Evolutionary conservation across 352 stramenopile genomes (phyloP).

Genomic region (Stramenopiles sp.): DNA sequence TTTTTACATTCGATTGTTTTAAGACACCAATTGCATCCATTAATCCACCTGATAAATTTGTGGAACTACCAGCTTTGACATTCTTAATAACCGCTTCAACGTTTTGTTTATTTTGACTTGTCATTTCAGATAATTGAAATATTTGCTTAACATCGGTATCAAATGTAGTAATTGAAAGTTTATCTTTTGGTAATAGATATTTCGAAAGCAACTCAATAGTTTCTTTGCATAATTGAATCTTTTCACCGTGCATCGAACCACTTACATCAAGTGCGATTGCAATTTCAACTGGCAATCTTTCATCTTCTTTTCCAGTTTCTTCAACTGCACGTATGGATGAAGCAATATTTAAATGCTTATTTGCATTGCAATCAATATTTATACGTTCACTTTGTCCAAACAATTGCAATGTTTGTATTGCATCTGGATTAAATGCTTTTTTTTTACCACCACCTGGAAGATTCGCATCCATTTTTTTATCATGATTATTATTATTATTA

Average conservation of each 20-base stretch:
- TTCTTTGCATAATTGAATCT: conserved; percentile 35
- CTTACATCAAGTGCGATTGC: conserved; percentile 32
- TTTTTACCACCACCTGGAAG: no score
- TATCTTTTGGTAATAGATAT: conserved; percentile 27
- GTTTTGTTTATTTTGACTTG: conserved; percentile 19
- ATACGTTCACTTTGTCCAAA: no score
- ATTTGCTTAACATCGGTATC: conserved; percentile 26
- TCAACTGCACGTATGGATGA: no score
- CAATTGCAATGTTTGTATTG: no score
- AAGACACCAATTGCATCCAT: conserved; percentile 22
- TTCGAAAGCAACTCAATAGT: conserved; percentile 28
- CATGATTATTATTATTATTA: no score
- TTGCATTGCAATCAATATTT: no score
- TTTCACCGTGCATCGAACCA: conserved; percentile 28
- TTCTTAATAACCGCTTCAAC: conserved; percentile 21
- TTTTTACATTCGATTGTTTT: background rate
- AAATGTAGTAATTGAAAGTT: conserved; percentile 34
- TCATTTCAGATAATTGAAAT: conserved; percentile 24
- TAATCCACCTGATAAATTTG: conserved; percentile 32
- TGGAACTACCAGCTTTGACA: conserved; percentile 24
- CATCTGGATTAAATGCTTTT: no score
- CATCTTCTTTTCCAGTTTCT: conserved; percentile 8
- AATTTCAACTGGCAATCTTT: conserved; percentile 29
- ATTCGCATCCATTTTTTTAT: no score
- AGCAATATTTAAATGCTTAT: no score